Conservation (phyloP, 805 yeast species). For the Metschnikowia gruessii region DNA sequence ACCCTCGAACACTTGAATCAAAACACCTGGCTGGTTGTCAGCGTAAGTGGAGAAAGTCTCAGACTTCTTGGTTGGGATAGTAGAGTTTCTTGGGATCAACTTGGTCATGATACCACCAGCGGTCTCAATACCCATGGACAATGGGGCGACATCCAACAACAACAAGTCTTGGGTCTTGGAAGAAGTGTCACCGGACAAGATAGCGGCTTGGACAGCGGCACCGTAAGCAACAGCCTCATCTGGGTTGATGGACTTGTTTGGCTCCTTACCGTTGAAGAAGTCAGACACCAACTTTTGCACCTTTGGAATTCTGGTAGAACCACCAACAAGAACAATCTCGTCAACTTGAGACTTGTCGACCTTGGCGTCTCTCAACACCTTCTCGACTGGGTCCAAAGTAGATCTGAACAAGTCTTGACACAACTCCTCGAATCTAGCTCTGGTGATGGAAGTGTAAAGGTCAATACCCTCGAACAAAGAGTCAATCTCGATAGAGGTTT, state of each 20-base stretch:
- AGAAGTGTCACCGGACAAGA: constrained; percentile 70
- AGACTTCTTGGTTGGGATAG: constrained; percentile 96
- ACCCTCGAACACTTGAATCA: constrained; percentile 97
- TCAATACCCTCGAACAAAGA: constrained; percentile 49
- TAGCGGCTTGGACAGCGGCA: constrained; percentile 99
- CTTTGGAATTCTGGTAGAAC: constrained; percentile 51
- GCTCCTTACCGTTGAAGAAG: constrained; percentile 47
- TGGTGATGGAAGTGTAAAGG: constrained; percentile 45
- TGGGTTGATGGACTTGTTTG: constrained; percentile 48
- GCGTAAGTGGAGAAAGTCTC: constrained; percentile 96
- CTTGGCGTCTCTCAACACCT: constrained; percentile 45
- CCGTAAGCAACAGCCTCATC: constrained; percentile 52
- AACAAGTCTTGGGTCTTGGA: constrained; percentile 84
- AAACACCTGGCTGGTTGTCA: constrained; percentile 98
- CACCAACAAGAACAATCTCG: constrained; percentile 49
- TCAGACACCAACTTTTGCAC: constrained; percentile 47
- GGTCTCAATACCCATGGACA: constrained; percentile 96
- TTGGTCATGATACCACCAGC: constrained; percentile 99
- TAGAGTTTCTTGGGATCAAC: constrained; percentile 96
- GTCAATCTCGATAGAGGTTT: constrained; percentile 45
- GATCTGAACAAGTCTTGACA: constrained; percentile 44
- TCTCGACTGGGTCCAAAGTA: constrained; percentile 47
- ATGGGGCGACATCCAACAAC: constrained; percentile 95
- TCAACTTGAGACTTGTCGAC: constrained; percentile 44
- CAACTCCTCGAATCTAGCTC: constrained; percentile 50